Evolutionary conservation across 1,284 basidiomycete species (phyloP), one percentile per base, ranked within the genome.

Genomic region (Cryptococcus hybrid): DNA sequence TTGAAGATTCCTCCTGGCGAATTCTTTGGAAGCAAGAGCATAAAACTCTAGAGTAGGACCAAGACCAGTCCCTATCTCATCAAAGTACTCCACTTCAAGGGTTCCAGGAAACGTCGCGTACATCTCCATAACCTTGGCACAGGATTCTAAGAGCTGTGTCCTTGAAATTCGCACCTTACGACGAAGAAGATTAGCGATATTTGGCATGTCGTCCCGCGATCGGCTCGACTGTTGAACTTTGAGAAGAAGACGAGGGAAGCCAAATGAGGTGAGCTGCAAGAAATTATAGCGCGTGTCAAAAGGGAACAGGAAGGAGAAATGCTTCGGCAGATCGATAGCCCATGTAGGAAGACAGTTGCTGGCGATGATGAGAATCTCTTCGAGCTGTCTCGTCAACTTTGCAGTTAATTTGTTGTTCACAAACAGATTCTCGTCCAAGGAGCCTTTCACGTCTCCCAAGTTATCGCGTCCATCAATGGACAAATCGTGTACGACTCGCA

Each of bases 31-130:
- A 12, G 92, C 92, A 52, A 98, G 81, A 42, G 92, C 88, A 78
- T 97, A 98, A 79, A 99, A 98, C 80, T 98, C 96, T 39, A 99
- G 83, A n/a, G 96, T 99, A 5, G 94, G 96, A 3, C 96, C 96
- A 9, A 99, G 81, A 36, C 96, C 96, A 2, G 96, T 99, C 24
- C 96, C 96, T 51, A 97, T 95, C 81, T 99, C 96, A 72, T 97
- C 93, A 74, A 98, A 98, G 81, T 98, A 99, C 77, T 99, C 94
- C 53, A 99, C 92, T 75, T 99, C 95, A 18, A 99, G 84, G 47
- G 98, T 87, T 0, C 92, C 92, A 5, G 89, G 90, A 9, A 89
- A 92, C 0, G 78, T 78, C 6, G 93, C 95, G 70, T 98, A 99
- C 30, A 99, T 82, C 78, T 99, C 95, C 66, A 99, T 93, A 2